These are phyloP conservation scores for Crithidia thermophila DNA, from an alignment of 208 protist species.

Conservation along the genomic window DNA sequence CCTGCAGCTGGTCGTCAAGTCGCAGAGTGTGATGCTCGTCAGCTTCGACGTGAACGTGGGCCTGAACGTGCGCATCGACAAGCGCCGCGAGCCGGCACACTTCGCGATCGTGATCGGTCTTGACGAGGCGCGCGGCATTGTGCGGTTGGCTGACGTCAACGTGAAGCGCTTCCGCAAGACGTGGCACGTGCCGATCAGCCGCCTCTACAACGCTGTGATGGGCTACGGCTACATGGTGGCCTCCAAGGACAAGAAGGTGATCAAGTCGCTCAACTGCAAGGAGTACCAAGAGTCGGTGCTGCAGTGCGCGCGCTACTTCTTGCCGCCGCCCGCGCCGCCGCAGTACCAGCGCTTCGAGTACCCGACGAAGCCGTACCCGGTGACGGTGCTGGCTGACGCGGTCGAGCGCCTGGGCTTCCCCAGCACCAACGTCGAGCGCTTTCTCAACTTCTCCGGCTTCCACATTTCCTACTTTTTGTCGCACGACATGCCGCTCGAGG, in stretches of 20 bases:
- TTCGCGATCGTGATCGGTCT: constrained; percentile 90
- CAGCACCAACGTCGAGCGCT: constrained; percentile 70
- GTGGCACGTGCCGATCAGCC: constrained; percentile 77
- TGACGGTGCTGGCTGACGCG: constrained; percentile 89
- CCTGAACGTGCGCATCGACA: constrained; percentile 75
- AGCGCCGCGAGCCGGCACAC: constrained; percentile 64
- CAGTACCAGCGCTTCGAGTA: constrained; percentile 84
- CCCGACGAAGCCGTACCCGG: constrained; percentile 71
- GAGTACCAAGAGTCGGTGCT: constrained; percentile 61
- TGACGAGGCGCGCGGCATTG: constrained; percentile 67
- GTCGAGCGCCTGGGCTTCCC: constrained; percentile 77
- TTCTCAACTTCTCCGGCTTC: constrained; percentile 87
- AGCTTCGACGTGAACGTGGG: constrained; percentile 89
- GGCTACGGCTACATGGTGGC: constrained; percentile 90
- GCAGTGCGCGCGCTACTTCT: constrained; percentile 56
- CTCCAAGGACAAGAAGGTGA: constrained; percentile 69
- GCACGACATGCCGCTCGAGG: constrained; percentile 73
- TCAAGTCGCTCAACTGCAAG: constrained; percentile 63
- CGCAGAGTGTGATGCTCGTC: constrained; percentile 86
- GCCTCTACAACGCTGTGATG: constrained; percentile 88
- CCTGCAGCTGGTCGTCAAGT: constrained; percentile 61
- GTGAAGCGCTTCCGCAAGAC: constrained; percentile 91
- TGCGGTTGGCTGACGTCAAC: constrained; percentile 89
- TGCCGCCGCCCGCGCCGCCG: constrained; percentile 56
- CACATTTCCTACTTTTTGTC: constrained; percentile 91